phyloP scores from a whole-genome alignment of 768 basidiomycete genomes.

The Antrodiella citrinella region DNA sequence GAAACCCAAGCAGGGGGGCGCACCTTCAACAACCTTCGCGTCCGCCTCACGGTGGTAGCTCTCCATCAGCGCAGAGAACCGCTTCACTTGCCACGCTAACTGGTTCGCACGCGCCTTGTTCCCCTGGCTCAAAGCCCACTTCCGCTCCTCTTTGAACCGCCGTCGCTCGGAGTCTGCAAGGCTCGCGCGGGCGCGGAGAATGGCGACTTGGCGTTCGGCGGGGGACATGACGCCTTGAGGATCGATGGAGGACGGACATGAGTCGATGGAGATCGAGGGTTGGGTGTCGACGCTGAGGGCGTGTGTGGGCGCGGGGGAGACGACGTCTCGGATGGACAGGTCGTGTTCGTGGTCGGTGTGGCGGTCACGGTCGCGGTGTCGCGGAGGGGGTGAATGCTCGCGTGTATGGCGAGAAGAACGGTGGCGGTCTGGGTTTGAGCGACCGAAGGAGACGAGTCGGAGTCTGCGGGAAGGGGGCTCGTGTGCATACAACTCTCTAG shows the following conservation, averaged over 20 bases:
- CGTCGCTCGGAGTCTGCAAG: slow-evolving; percentile 78
- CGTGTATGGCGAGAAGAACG: slow-evolving; percentile 1
- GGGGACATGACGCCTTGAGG: slow-evolving; percentile 51
- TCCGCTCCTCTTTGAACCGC: slow-evolving; percentile 77
- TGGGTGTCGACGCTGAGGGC: slow-evolving; percentile 24
- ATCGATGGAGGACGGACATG: slow-evolving; percentile 57
- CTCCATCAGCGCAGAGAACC: slow-evolving; percentile 72
- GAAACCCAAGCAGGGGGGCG: slow-evolving; percentile 11
- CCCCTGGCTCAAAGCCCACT: slow-evolving; percentile 79
- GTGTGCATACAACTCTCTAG: neutral
- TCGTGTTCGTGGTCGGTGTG: neutral
- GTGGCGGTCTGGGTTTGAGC: slow-evolving; percentile 6
- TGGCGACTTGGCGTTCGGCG: slow-evolving; percentile 66
- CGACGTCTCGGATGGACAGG: neutral
- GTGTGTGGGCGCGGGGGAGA: slow-evolving; percentile 12
- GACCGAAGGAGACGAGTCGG: neutral
- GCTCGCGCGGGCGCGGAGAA: slow-evolving; percentile 68
- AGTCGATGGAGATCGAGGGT: slow-evolving; percentile 56
- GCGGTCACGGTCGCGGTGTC: slow-evolving; percentile 7
- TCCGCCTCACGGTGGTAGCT: slow-evolving; percentile 78
- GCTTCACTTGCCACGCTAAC: slow-evolving; percentile 79
- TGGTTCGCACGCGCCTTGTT: slow-evolving; percentile 68
- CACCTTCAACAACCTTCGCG: slow-evolving; percentile 57
- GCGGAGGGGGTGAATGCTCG: slow-evolving; percentile 9
- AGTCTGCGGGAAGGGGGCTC: neutral